Evolutionary conservation across 2,329 filamentous ascomycete genomes (phyloP), one percentile per base, ranked within the genome.

Genomic region (Sclerotiophoma versabilis): DNA sequence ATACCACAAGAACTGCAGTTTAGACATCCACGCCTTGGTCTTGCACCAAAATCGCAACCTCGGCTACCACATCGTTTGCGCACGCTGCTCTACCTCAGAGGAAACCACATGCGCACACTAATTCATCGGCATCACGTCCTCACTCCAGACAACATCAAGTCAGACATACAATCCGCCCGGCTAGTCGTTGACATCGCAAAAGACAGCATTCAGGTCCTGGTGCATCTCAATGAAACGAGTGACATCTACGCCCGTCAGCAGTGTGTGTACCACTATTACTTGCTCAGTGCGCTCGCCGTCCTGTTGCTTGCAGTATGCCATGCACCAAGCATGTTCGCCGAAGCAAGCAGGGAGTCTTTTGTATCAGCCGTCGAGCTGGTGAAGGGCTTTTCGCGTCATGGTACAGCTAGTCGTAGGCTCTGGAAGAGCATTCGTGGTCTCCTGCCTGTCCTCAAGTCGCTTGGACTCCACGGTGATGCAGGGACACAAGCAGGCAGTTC

Each of bases 71-170:
- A 58, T 38, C 61, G 63, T 30, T 15, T 65, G 11, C 56, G 57
- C 3, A 58, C 56, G 5, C 22, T 65, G 15, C 39, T 62, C 6
- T 61, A 63, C 27, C 57, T 65, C 12, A 59, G 63, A 12, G 63
- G 59, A 6, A 65, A 64, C 25, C 56, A 60, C 22, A 39, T 65
- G 39, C 63, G 63, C 10, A 54, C 47, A 2, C 48, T 65, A 2
- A 60, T 65, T 15, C 59, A 59, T 33, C 57, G 61, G 2, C 63
- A 65, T 20, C 63, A 65, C 44, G 63, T 65, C 9, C 49, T 65
- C n/a, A 61, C 45, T 3, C 47, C 55, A 10, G 63, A 60, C 2
- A 63, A 61, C 22, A 54, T 64, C 20, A 59, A 48, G 17, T 39
- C 51, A 10, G 45, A 61, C 23, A 36, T 46, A 19, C 22, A 59